A percentile compares a stretch with the other conserved stretches of the same genome.
Evolutionary conservation across 208 protist species (phyloP).

Genomic region (Acanthamoeba healyi): DNA sequence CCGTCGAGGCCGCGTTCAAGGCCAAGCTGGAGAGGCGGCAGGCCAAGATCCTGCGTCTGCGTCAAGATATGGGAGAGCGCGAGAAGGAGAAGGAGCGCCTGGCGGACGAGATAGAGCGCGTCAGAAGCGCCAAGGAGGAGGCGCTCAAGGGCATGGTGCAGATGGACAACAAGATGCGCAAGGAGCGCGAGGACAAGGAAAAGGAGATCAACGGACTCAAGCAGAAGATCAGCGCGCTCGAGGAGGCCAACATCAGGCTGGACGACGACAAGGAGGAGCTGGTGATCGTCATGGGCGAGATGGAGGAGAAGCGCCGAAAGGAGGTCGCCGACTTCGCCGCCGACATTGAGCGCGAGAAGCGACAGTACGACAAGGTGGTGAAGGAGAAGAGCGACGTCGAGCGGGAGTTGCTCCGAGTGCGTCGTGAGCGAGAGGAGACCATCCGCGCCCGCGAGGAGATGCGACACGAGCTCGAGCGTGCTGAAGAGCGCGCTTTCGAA

Average conservation of each 20-base stretch:
- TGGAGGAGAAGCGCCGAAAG: background rate
- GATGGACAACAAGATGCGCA: conserved; percentile 57
- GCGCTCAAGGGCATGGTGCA: conserved; percentile 31
- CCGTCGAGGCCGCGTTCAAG: background rate
- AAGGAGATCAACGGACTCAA: background rate
- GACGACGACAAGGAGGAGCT: conserved; percentile 69
- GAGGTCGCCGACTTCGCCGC: background rate
- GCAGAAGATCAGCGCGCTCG: conserved; percentile 20
- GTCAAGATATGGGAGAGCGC: background rate
- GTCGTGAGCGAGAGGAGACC: conserved; percentile 19
- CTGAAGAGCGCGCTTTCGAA: background rate
- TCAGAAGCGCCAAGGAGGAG: background rate
- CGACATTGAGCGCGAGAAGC: background rate
- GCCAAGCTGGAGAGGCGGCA: conserved; percentile 1
- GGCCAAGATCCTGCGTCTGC: background rate
- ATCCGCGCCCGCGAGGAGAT: background rate
- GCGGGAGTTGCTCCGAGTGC: background rate
- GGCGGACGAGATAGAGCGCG: background rate
- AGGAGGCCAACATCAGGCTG: conserved; percentile 24
- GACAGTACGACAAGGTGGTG: background rate
- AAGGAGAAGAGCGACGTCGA: conserved; percentile 2
- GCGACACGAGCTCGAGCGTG: background rate
- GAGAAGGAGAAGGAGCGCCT: background rate
- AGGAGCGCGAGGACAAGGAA: conserved; percentile 41
- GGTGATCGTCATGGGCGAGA: conserved; percentile 34